Base-by-base conservation (phyloP, 2,329 filamentous ascomycete species). In the Emmonsiellopsis sp. region DNA sequence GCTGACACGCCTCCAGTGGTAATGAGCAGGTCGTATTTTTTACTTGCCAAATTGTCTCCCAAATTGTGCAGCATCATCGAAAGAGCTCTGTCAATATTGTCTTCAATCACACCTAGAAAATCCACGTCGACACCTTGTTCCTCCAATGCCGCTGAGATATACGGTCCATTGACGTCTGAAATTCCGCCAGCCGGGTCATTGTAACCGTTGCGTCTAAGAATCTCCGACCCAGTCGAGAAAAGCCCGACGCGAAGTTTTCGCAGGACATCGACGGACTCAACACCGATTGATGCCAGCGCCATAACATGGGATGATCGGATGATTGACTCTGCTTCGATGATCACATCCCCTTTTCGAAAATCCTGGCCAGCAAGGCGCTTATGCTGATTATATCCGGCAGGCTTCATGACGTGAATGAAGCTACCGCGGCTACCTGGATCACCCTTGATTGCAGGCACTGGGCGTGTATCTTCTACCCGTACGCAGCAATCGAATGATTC, bases 1-100 rank as follows among this genome's bases (percentile, higher is more conserved):
- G 55, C 59, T 1, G 64, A 66, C 3, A 67, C 63, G 7, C 56
- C 64, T 2, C 65, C 65, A 11, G 61, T 65, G 2, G 60, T 61
- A 7, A 68, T 56, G 9, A 68, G 33, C 4, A 63, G 40, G 45
- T 67, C 65, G 3, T 60, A 63, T 7, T 55, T 27, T 27, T 27
- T 27, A 1, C 21, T 11, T 31, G 42, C 13, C 27, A 42, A 17
- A 2, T 21, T 14, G 2, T 52, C 32, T 32, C 11, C 14, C 11
- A 45, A 27, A 45, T 10, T 11, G 21, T 10, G n/a, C 32, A 45
- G 8, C 10, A 45, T 32, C 5, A 31, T 45, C 14, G 13, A 10
- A 13, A 27, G 17, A 13, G 42, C 42, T 3, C 27, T 13, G 40
- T 37, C 49, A 5, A 42, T 49, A 36, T 57, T 52, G 49, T 65